Evolutionary conservation across 2,329 filamentous ascomycete genomes (phyloP).

Genomic region (Dothistroma septosporum): DNA sequence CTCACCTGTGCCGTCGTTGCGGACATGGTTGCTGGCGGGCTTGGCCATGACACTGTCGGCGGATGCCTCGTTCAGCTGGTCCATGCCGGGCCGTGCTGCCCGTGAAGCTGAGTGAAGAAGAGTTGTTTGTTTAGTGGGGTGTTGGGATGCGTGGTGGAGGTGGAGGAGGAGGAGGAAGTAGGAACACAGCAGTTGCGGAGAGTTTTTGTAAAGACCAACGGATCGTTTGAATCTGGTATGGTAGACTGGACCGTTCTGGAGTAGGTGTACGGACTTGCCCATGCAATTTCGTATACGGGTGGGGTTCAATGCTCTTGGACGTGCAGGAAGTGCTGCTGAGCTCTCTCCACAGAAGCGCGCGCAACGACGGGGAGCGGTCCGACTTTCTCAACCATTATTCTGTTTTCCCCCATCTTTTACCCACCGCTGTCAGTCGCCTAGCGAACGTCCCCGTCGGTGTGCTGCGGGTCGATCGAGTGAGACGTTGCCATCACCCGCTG

Average conservation of each 20-base stretch:
- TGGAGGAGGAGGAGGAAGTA: too few species aligned
- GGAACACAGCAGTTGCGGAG: not conserved
- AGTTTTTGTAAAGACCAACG: not conserved
- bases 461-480: not conserved
- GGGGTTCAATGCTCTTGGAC: not conserved
- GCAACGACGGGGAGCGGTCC: not conserved
- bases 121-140: not conserved
- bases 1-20: constrained; percentile 69
- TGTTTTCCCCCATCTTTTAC: not conserved
- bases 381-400: not conserved
- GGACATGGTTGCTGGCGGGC: constrained; percentile 49
- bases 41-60: constrained; percentile 44
- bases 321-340: not conserved
- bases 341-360: not conserved
- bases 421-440: not conserved
- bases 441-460: not conserved
- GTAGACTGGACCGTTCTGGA: not conserved
- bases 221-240: not conserved
- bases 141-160: not conserved
- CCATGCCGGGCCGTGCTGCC: constrained; percentile 29
- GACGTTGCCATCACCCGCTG: not conserved
- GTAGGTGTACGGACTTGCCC: not conserved
- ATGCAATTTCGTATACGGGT: not conserved
- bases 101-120: not conserved
- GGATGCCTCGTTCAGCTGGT: constrained; percentile 43